phyloP scores from a whole-genome alignment of 2,329 filamentous ascomycete genomes.

The Cadophora sp. region DNA sequence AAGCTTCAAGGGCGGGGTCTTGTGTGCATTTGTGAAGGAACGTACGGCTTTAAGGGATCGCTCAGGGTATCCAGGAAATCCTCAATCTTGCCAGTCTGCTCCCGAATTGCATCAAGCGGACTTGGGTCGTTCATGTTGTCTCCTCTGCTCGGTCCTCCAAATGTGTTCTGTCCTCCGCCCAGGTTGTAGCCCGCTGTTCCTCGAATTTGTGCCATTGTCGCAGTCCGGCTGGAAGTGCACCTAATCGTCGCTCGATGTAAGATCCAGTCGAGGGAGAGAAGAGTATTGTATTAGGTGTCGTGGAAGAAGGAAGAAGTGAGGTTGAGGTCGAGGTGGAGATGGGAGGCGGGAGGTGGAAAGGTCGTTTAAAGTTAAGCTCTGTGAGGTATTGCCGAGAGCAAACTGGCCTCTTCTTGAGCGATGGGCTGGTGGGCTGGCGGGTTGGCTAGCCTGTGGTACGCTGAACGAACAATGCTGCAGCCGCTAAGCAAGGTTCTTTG shows the following conservation, averaged over 20 bases:
- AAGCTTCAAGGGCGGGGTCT: constrained; percentile 25
- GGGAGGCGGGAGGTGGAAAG: constrained; percentile 15
- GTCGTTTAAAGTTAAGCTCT: constrained; percentile 20
- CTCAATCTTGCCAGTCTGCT: constrained; percentile 98
- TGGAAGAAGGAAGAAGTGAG: constrained; percentile 3
- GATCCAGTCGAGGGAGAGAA: constrained; percentile 17
- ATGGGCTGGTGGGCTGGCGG: neutral
- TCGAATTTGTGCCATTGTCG: constrained; percentile 63
- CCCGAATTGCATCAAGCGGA: constrained; percentile 81
- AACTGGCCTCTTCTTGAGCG: constrained; percentile 22
- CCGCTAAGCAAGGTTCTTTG: constrained; percentile 20
- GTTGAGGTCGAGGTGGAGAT: neutral
- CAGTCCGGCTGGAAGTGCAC: constrained; percentile 42
- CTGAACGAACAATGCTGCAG: constrained; percentile 9
- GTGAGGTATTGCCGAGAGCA: constrained; percentile 20
- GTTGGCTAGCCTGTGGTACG: neutral
- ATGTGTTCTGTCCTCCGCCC: constrained; percentile 45
- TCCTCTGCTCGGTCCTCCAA: constrained; percentile 46
- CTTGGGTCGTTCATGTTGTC: constrained; percentile 46
- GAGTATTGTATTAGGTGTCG: constrained; percentile 4
- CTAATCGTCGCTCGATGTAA: constrained; percentile 33
- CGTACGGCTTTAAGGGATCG: constrained; percentile 94
- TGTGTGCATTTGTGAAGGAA: constrained; percentile 41
- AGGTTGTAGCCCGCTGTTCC: constrained; percentile 56
- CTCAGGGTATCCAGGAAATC: constrained; percentile 86